These are phyloP conservation scores for Pseudogymnoascus sp. DNA, from an alignment of 2,329 filamentous ascomycete species.

Conservation along the genomic window DNA sequence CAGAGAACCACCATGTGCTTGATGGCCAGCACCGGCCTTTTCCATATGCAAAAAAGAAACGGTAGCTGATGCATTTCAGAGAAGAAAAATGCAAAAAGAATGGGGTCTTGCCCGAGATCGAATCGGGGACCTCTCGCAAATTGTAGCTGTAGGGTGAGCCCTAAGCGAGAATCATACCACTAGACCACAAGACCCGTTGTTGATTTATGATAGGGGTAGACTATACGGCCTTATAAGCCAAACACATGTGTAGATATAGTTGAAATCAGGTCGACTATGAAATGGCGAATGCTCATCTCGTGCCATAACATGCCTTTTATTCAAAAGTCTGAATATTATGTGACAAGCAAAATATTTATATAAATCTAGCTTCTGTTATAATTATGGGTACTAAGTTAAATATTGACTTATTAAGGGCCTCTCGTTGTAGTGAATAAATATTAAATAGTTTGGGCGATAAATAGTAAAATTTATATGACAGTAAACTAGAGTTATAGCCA, in stretches of 20 bases:
- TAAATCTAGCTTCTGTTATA: background rate
- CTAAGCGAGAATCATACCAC: conserved; percentile 10
- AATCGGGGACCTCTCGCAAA: conserved; percentile 10
- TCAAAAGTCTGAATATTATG: background rate
- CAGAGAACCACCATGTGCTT: background rate
- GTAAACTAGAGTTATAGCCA: background rate
- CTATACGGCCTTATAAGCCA: background rate
- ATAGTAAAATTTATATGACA: background rate
- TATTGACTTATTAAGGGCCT: background rate
- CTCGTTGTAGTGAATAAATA: background rate
- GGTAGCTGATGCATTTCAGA: background rate
- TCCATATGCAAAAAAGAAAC: background rate
- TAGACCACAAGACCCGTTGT: conserved; percentile 10
- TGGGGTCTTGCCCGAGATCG: conserved; percentile 9
- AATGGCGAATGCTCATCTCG: background rate
- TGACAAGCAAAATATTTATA: background rate
- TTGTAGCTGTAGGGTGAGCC: conserved; percentile 10
- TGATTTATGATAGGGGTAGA: background rate
- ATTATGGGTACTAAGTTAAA: background rate
- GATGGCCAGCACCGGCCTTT: background rate
- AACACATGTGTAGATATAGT: background rate
- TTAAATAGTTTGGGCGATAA: background rate
- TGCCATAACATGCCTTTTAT: background rate
- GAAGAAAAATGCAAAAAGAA: background rate
- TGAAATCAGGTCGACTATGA: background rate